phyloP scores from a whole-genome alignment of 306 rosid genomes.

The Vigna reflexopilosa region DNA sequence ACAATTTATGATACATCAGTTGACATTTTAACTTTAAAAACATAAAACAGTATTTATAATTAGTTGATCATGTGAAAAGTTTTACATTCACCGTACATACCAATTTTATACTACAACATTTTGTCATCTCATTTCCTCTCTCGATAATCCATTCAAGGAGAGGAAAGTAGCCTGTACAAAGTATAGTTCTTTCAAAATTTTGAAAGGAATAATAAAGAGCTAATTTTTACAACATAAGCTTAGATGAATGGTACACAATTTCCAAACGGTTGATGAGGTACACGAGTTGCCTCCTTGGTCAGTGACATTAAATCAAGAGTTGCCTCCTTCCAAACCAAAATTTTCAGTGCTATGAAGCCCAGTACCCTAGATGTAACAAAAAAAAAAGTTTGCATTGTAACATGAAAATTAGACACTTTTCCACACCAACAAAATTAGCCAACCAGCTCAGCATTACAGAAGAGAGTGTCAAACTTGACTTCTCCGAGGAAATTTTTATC shows the following conservation, averaged over 20 bases:
- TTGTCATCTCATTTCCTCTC: constrained; percentile 20
- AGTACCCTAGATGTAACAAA: constrained; percentile 6
- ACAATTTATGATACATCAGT: no score
- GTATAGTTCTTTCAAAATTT: constrained; percentile 24
- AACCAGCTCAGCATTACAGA: constrained; percentile 5
- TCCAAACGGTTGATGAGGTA: constrained; percentile 26
- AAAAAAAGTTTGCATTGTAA: background rate
- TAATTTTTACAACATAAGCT: constrained; percentile 38
- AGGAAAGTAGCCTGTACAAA: constrained; percentile 16
- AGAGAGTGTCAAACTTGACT: constrained; percentile 11
- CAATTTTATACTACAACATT: constrained; percentile 5
- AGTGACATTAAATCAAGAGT: constrained; percentile 30
- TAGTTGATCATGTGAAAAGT: background rate
- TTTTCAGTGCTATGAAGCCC: constrained; percentile 33
- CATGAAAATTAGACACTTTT: constrained; percentile 21
- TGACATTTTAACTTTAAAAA: background rate
- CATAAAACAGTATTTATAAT: background rate
- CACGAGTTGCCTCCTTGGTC: constrained; percentile 36
- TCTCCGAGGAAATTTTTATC: background rate
- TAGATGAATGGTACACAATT: background rate
- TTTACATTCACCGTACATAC: background rate
- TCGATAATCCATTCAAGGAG: constrained; percentile 9
- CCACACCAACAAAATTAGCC: constrained; percentile 22
- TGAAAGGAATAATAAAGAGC: constrained; percentile 28
- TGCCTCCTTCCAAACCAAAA: constrained; percentile 28